Percentiles rank a stretch among this genome's conserved stretches.
Evolutionary conservation across 2,329 filamentous ascomycete genomes (phyloP).

Genomic region (Lecanicillium sp.): DNA sequence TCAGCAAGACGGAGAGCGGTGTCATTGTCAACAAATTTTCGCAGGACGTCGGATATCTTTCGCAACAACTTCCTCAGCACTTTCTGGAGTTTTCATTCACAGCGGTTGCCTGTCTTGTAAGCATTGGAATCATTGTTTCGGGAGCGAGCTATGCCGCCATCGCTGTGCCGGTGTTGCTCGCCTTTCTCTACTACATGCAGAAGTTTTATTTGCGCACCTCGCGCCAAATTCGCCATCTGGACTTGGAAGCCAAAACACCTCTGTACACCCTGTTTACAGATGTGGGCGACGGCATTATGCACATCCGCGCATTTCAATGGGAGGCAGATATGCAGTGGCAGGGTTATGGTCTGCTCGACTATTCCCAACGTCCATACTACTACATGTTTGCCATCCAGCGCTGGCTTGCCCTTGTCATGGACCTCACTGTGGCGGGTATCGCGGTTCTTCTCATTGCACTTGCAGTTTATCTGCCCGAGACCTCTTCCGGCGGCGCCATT

Average conservation of each 20-base stretch:
- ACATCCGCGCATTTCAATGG: slow-evolving; percentile 51
- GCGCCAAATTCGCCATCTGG: slow-evolving; percentile 30
- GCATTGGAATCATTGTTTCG: slow-evolving; percentile 17
- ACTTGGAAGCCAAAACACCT: slow-evolving; percentile 31
- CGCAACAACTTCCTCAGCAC: slow-evolving; percentile 20
- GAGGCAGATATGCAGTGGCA: slow-evolving; percentile 34
- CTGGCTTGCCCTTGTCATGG: slow-evolving; percentile 46
- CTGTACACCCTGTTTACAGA: slow-evolving; percentile 35
- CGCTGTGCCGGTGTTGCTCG: slow-evolving; percentile 21
- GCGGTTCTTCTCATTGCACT: slow-evolving; percentile 31
- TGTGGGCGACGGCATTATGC: slow-evolving; percentile 37
- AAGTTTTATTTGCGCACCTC: slow-evolving; percentile 31
- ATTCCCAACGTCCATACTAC: slow-evolving; percentile 49
- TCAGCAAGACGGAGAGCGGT: slow-evolving; percentile 9
- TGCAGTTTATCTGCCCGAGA: slow-evolving; percentile 1
- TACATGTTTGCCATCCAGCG: slow-evolving; percentile 48
- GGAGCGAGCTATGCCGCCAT: slow-evolving; percentile 26
- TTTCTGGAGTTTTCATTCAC: slow-evolving; percentile 14
- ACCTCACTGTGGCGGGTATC: slow-evolving; percentile 39
- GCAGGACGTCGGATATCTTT: slow-evolving; percentile 23
- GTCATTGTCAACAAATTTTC: slow-evolving; percentile 20
- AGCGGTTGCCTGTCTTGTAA: slow-evolving; percentile 13
- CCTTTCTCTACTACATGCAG: slow-evolving; percentile 25
- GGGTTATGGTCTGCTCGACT: slow-evolving; percentile 42
- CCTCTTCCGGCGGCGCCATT: slow-evolving; percentile 4